Evolutionary conservation across 2,329 filamentous ascomycete genomes (phyloP), one percentile per base, ranked within the genome.

Genomic region (Botryotinia narcissicola): DNA sequence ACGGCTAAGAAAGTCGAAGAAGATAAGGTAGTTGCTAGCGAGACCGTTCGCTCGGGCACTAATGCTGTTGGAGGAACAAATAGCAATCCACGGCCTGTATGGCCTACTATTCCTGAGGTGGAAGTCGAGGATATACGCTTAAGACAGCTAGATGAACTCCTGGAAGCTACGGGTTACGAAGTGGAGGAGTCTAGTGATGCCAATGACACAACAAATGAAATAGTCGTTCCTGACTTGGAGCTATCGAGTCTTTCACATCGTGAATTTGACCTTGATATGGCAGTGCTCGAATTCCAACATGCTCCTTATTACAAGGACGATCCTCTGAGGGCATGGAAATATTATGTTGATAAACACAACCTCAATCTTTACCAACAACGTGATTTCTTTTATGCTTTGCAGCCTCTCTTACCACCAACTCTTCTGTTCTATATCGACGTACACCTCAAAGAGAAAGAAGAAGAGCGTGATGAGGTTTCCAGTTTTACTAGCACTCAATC

Each of bases 71-170:
- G 54, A 20, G 37, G 42, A 68, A 46, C 35, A 16, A 32, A 46
- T n/a, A 37, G 35, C 37, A 37, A 66, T 62, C 35, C 63, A 40
- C 40, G 25, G 5, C 67, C 71, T 16, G 70, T 73, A 12, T 78
- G 75, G 75, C 76, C 76, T 18, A 63, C 59, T 32, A 76, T 79
- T 48, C 64, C 74, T 4, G 76, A 77, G 40, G 76, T 80, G 16
- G 80, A 80, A 42, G 60, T 80, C 37, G 79, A 80, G n/a, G 74
- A 79, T 35, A 70, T 80, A 29, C 76, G 79, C 35, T 73, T 79
- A 57, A 75, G 75, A 32, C 76, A 77, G 22, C 63, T 81, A 16
- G 75, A 79, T 32, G 76, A 80, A 35, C 75, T 81, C 12, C 73
- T 81, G 14, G 75, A 74, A 54, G 74, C 74, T 25, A 76, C 77